These are phyloP conservation scores for Carex sylvatica DNA, from an alignment of 202 grass and related monocot species.

Conservation along the genomic window DNA sequence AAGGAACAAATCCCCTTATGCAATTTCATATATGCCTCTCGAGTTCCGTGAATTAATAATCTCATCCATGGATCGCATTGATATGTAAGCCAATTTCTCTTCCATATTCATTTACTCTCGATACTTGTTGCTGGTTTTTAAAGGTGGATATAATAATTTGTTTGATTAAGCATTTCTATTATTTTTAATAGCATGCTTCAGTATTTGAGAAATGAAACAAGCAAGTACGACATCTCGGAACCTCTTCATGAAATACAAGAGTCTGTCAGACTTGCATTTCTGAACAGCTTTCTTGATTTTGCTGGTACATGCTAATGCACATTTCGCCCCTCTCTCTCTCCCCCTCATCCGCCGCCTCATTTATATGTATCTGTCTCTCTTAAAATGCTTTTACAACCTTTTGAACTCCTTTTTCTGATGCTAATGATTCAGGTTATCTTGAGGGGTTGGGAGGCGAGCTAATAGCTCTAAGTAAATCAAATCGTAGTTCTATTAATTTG, in stretches of 20 bases:
- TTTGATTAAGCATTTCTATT: constrained; percentile 19
- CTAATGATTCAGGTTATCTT: constrained; percentile 74
- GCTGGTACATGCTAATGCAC: constrained; percentile 50
- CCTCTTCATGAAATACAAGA: constrained; percentile 96
- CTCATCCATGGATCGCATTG: constrained; percentile 92
- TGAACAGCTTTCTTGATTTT: constrained; percentile 95
- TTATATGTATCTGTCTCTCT: not conserved
- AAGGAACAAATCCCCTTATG: constrained; percentile 84
- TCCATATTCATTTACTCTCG: not conserved
- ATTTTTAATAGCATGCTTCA: constrained; percentile 76
- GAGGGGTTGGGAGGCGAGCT: constrained; percentile 70
- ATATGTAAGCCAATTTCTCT: constrained; percentile 53
- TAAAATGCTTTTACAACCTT: constrained; percentile 23
- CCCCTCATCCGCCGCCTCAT: not conserved
- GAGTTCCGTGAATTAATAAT: constrained; percentile 68
- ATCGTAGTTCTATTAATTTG: constrained; percentile 65
- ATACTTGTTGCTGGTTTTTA: not conserved
- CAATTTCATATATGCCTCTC: constrained; percentile 93
- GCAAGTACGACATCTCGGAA: constrained; percentile 72
- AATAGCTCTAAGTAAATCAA: constrained; percentile 67
- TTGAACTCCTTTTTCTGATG: constrained; percentile 34
- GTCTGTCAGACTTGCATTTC: constrained; percentile 96
- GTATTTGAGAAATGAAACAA: constrained; percentile 78
- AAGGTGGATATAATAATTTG: not conserved
- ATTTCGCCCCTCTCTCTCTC: not conserved